Conservation (phyloP, 257 asterid species). For the Galeopsis tetrahit region DNA sequence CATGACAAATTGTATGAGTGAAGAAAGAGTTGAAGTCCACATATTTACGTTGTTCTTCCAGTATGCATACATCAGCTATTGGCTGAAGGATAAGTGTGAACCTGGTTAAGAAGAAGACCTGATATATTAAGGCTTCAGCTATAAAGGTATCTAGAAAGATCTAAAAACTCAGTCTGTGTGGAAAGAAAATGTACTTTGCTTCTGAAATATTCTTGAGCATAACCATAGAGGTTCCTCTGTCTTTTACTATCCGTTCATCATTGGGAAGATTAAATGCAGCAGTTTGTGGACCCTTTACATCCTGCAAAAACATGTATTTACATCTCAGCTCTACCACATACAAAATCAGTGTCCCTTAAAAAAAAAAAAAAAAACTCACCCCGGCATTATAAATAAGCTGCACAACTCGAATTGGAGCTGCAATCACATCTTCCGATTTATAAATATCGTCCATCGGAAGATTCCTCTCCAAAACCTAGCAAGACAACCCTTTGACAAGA, state of each 20-base stretch:
- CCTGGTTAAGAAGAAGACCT: slow-evolving; percentile 52
- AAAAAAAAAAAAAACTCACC: slow-evolving; percentile 47
- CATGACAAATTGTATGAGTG: slow-evolving; percentile 94
- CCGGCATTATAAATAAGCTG: slow-evolving; percentile 89
- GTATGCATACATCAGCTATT: slow-evolving; percentile 74
- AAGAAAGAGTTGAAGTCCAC: slow-evolving; percentile 93
- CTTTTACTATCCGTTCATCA: slow-evolving; percentile 91
- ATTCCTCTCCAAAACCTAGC: slow-evolving; percentile 85
- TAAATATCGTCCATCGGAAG: slow-evolving; percentile 85
- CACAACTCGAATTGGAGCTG: slow-evolving; percentile 96
- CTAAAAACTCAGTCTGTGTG: background rate
- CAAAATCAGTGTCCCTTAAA: slow-evolving; percentile 2
- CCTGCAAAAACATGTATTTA: slow-evolving; percentile 52
- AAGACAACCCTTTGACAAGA: slow-evolving; percentile 31
- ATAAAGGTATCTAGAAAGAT: background rate
- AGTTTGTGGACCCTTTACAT: slow-evolving; percentile 98
- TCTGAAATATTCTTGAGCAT: slow-evolving; percentile 97
- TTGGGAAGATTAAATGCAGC: slow-evolving; percentile 98
- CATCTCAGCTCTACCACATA: slow-evolving; percentile 22
- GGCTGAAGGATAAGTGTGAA: slow-evolving; percentile 94
- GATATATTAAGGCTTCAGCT: slow-evolving; percentile 32
- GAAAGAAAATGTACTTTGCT: slow-evolving; percentile 67
- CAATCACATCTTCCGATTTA: slow-evolving; percentile 77
- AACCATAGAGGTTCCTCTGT: slow-evolving; percentile 96
- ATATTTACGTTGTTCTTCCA: slow-evolving; percentile 61